Evolutionary conservation across 2,329 filamentous ascomycete genomes (phyloP).

Genomic region (Fusarium neocosmosporiellum): DNA sequence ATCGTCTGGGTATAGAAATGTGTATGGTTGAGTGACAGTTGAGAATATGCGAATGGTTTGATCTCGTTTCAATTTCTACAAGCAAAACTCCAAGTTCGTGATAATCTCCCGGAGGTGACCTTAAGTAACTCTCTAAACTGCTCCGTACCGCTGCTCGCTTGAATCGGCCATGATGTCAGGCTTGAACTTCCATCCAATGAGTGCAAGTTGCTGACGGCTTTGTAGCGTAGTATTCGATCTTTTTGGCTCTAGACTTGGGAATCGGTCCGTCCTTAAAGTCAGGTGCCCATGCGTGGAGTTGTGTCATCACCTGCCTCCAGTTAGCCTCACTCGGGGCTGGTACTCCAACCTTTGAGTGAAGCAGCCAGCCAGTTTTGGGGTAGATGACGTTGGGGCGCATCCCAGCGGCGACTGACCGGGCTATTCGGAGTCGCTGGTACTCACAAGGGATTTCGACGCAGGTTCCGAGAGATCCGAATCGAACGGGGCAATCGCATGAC

Average conservation of each 20-base stretch:
- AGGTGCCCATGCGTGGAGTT: constrained; percentile 22
- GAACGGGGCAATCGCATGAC: neutral
- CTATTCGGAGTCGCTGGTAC: neutral
- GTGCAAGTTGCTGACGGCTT: neutral
- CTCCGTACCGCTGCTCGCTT: neutral
- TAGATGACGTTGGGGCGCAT: neutral
- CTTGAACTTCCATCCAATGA: constrained; percentile 3
- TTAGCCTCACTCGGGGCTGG: neutral
- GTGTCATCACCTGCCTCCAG: neutral
- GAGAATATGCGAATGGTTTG: neutral
- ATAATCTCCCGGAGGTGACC: neutral
- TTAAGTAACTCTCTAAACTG: constrained; percentile 8
- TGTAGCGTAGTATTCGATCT: neutral
- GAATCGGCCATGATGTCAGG: constrained; percentile 32
- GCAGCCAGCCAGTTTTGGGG: neutral
- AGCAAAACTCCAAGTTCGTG: neutral
- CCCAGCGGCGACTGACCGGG: neutral
- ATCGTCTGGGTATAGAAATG: constrained; percentile 1
- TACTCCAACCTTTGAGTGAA: constrained; percentile 11
- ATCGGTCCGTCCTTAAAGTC: constrained; percentile 41
- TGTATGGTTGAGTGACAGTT: neutral
- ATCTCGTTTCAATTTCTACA: neutral
- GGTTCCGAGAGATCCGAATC: constrained; percentile 18
- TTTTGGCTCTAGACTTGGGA: constrained; percentile 32
- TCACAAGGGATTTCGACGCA: neutral